These are phyloP conservation scores for Pezicula radicicola DNA, from an alignment of 2,329 filamentous ascomycete genomes.

Conservation along the genomic window DNA sequence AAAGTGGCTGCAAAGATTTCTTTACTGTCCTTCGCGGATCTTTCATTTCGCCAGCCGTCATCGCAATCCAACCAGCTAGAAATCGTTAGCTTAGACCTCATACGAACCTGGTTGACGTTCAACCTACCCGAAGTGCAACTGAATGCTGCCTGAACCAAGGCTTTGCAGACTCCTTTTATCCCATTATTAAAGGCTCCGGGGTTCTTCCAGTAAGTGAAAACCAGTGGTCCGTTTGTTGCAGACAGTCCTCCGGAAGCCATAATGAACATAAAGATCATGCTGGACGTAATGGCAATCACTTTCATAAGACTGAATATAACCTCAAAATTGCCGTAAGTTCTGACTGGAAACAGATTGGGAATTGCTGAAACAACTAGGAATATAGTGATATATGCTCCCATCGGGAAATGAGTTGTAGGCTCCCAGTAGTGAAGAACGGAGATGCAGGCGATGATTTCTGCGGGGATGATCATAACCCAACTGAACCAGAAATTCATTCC, in stretches of 20 bases:
- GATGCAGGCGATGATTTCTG: constrained; percentile 51
- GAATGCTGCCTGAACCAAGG: constrained; percentile 61
- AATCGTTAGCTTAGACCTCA: neutral
- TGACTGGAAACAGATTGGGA: constrained; percentile 53
- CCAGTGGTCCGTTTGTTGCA: neutral
- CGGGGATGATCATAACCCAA: constrained; percentile 46
- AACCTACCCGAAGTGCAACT: constrained; percentile 50
- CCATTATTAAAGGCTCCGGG: constrained; percentile 52
- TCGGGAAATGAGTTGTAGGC: constrained; percentile 39
- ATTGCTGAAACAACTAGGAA: constrained; percentile 45
- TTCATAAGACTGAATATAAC: constrained; percentile 55
- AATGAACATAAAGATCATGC: constrained; percentile 59
- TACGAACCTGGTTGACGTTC: neutral
- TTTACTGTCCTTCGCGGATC: constrained; percentile 47
- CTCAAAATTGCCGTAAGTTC: constrained; percentile 53
- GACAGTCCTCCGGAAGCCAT: constrained; percentile 52
- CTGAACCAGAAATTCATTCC: constrained; percentile 48
- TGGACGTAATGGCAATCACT: constrained; percentile 52
- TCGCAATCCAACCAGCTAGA: constrained; percentile 51
- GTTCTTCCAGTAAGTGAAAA: constrained; percentile 50
- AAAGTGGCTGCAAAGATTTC: constrained; percentile 35
- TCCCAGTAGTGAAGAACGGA: constrained; percentile 52
- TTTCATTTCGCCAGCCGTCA: constrained; percentile 53
- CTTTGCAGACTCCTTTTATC: constrained; percentile 59
- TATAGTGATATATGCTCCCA: constrained; percentile 51